phyloP scores from a whole-genome alignment of 345 rosid genomes.

The Iberis pinnata region DNA sequence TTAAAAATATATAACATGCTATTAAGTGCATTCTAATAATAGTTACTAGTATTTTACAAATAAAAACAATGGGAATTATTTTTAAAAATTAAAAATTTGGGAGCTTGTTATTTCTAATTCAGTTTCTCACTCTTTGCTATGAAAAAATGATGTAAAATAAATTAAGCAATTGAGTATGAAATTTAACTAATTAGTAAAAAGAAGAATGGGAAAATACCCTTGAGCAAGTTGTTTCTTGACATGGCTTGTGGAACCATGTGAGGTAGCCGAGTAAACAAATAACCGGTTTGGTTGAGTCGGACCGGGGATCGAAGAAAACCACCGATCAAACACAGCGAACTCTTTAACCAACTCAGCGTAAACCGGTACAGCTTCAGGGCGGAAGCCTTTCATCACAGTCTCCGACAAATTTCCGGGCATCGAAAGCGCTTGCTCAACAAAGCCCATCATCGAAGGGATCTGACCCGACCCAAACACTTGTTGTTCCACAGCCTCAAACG shows the following conservation, averaged over 20 bases:
- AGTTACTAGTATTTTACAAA: too few relatives aligned
- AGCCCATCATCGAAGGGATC: constrained; percentile 82
- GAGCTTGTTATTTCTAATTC: background rate
- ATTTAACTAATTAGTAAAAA: background rate
- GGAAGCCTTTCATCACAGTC: constrained; percentile 81
- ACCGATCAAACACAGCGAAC: constrained; percentile 78
- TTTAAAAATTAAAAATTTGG: background rate
- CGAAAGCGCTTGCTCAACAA: constrained; percentile 81
- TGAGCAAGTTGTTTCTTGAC: constrained; percentile 59
- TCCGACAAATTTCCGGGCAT: constrained; percentile 64
- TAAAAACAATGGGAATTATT: background rate
- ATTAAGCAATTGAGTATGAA: background rate
- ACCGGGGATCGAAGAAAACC: constrained; percentile 96
- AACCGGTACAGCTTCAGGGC: constrained; percentile 66
- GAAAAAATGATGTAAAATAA: too few relatives aligned
- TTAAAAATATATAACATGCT: too few relatives aligned
- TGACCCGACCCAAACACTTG: constrained; percentile 75
- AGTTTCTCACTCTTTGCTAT: background rate
- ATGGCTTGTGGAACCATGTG: constrained; percentile 92
- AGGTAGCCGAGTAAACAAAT: constrained; percentile 83
- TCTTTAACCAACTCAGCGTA: constrained; percentile 56
- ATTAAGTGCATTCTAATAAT: too few relatives aligned
- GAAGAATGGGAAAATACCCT: constrained; percentile 33
- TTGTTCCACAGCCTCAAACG: constrained; percentile 72
- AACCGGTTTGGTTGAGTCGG: constrained; percentile 95